Evolutionary conservation across 1,284 basidiomycete genomes (phyloP).

Genomic region (Ustilago loliicola): DNA sequence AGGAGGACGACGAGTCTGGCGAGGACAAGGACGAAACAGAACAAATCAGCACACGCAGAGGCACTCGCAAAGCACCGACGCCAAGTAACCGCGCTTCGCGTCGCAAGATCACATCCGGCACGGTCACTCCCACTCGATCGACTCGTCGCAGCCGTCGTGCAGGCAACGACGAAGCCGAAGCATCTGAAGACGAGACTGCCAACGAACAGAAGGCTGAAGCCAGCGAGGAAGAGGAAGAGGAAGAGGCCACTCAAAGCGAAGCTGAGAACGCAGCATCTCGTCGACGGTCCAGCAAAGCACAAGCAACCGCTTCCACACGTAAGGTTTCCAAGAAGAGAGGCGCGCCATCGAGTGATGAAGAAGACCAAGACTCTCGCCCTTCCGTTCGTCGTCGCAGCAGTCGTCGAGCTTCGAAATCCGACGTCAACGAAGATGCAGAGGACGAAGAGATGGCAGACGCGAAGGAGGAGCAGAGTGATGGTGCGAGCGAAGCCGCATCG

Average conservation of each 20-base stretch:
- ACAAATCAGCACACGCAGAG: slow-evolving; percentile 36
- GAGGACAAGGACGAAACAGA: slow-evolving; percentile 58
- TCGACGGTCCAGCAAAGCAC: slow-evolving; percentile 23
- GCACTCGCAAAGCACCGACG: slow-evolving; percentile 37
- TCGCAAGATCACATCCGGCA: slow-evolving; percentile 42
- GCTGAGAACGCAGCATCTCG: slow-evolving; percentile 25
- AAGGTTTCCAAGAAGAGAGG: slow-evolving; percentile 33
- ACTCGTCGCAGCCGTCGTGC: slow-evolving; percentile 39
- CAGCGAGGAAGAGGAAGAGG: slow-evolving; percentile 27
- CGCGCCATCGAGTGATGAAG: slow-evolving; percentile 42
- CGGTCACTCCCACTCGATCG: slow-evolving; percentile 40
- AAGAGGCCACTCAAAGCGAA: slow-evolving; percentile 39
- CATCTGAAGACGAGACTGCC: slow-evolving; percentile 29
- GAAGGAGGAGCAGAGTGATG: slow-evolving; percentile 47
- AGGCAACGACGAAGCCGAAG: slow-evolving; percentile 25
- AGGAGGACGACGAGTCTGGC: slow-evolving; percentile 44
- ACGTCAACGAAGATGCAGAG: slow-evolving; percentile 23
- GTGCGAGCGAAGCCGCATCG: slow-evolving; percentile 15
- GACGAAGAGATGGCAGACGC: slow-evolving; percentile 49
- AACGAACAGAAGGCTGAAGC: slow-evolving; percentile 27
- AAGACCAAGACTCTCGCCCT: slow-evolving; percentile 35
- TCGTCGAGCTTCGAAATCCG: slow-evolving; percentile 42
- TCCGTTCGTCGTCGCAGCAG: slow-evolving; percentile 47
- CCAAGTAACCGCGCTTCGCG: slow-evolving; percentile 14
- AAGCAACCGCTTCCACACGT: slow-evolving; percentile 8